Percentiles rank a stretch among this genome's conserved stretches.
Evolutionary conservation across 1,284 basidiomycete genomes (phyloP).

Genomic region (Chalciporus piperatoides): DNA sequence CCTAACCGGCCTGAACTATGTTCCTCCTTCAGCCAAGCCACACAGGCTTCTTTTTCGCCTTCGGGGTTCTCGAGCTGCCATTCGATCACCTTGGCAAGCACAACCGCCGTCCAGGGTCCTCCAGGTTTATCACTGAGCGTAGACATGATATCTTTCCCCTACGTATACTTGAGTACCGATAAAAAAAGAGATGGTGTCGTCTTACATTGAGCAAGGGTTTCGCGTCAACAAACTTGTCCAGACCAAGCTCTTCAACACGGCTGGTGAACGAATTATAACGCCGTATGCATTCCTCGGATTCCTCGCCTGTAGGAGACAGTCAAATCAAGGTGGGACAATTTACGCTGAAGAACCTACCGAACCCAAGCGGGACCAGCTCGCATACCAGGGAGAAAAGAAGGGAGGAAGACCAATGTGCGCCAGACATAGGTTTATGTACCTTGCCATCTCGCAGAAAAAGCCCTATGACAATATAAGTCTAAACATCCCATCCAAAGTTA

Average conservation of each 20-base stretch:
- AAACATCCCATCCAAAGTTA: not conserved
- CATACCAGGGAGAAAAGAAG: slow-evolving; percentile 73
- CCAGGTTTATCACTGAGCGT: slow-evolving; percentile 60
- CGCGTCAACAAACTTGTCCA: slow-evolving; percentile 60
- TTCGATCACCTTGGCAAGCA: slow-evolving; percentile 63
- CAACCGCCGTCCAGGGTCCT: slow-evolving; percentile 66
- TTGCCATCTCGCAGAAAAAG: slow-evolving; percentile 60
- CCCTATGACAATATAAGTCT: slow-evolving; percentile 39
- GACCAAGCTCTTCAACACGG: slow-evolving; percentile 58
- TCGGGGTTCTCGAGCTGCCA: slow-evolving; percentile 83
- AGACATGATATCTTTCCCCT: slow-evolving; percentile 71
- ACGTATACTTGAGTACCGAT: not conserved
- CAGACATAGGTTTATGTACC: slow-evolving; percentile 63
- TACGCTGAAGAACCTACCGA: slow-evolving; percentile 40
- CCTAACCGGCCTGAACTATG: slow-evolving; percentile 44
- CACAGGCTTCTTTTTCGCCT: slow-evolving; percentile 62
- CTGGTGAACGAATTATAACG: slow-evolving; percentile 63
- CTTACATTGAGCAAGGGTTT: slow-evolving; percentile 73
- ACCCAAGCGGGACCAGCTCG: slow-evolving; percentile 61
- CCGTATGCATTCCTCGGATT: slow-evolving; percentile 48
- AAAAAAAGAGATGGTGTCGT: not conserved
- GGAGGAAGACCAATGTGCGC: slow-evolving; percentile 68
- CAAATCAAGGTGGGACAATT: slow-evolving; percentile 1
- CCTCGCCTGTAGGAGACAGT: slow-evolving; percentile 34
- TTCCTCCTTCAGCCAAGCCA: slow-evolving; percentile 62